Conservation (phyloP, 1,139 yeast genomes). For the Debaryomycetaceae sp. region DNA sequence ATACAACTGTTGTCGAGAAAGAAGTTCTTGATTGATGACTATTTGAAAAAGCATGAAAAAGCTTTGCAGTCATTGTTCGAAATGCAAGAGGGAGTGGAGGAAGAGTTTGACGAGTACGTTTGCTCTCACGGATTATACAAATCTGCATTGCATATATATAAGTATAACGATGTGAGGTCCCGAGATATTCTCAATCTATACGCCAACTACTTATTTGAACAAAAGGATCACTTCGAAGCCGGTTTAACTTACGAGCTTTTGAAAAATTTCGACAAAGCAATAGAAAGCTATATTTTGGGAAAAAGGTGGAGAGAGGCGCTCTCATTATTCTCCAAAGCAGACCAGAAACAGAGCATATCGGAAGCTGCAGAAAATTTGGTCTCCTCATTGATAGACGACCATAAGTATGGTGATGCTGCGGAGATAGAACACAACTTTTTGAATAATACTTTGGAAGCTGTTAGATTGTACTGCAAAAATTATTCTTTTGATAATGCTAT, state of each 20-base stretch:
- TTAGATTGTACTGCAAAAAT: constrained; percentile 68
- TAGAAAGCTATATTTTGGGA: constrained; percentile 64
- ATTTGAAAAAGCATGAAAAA: constrained; percentile 60
- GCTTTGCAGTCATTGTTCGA: constrained; percentile 68
- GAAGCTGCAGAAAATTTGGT: constrained; percentile 60
- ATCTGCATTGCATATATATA: constrained; percentile 61
- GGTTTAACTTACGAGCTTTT: constrained; percentile 76
- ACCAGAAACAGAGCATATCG: constrained; percentile 30
- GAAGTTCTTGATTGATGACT: constrained; percentile 75
- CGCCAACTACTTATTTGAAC: constrained; percentile 58
- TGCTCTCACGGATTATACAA: constrained; percentile 71
- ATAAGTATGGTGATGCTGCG: constrained; percentile 81
- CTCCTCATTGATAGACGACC: constrained; percentile 59
- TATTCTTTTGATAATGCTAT: constrained; percentile 76
- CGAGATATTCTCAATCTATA: constrained; percentile 53
- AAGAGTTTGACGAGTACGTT: constrained; percentile 68
- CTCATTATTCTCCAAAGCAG: constrained; percentile 46
- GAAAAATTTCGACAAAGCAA: constrained; percentile 53
- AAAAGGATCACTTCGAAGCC: constrained; percentile 63
- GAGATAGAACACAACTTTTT: constrained; percentile 65
- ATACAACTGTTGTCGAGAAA: constrained; percentile 64
- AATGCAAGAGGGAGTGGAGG: constrained; percentile 43
- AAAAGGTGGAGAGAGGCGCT: constrained; percentile 87
- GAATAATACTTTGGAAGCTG: constrained; percentile 58
- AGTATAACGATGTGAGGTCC: constrained; percentile 55